A percentile compares a stretch with the other conserved stretches of the same genome.
Evolutionary conservation across 768 basidiomycete genomes (phyloP).

Genomic region (Tricholoma hemisulphureum): DNA sequence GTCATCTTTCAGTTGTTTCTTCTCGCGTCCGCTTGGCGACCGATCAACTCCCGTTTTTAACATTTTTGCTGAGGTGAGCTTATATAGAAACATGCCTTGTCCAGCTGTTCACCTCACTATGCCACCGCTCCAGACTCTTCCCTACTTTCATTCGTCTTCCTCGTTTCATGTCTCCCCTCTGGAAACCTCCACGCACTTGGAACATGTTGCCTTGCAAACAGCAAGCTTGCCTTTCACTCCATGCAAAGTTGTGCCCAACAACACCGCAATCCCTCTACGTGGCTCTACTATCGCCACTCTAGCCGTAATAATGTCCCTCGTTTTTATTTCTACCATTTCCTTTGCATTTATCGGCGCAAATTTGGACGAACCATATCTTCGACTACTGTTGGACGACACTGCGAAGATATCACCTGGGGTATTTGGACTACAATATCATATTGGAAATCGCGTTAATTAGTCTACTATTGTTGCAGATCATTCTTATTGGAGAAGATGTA

Average conservation of each 20-base stretch:
- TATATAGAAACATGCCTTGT: too few species aligned
- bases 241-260: slow-evolving; percentile 8
- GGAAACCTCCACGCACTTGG: slow-evolving; percentile 13
- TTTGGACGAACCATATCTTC: slow-evolving; percentile 42
- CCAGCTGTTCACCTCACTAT: slow-evolving; percentile 5
- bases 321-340: slow-evolving; percentile 49
- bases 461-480: slow-evolving; percentile 35
- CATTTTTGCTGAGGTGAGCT: slow-evolving; percentile 2
- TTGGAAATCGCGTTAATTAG: slow-evolving; percentile 3
- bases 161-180: slow-evolving; percentile 42
- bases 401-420: slow-evolving; percentile 47
- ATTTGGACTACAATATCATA: slow-evolving; percentile 13
- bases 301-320: slow-evolving; percentile 42
- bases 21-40: neutral
- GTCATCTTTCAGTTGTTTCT: neutral
- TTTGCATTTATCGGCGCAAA: slow-evolving; percentile 47
- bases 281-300: slow-evolving; percentile 34
- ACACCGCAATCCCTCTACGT: slow-evolving; percentile 26
- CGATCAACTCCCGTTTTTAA: neutral
- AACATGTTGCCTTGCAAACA: slow-evolving; percentile 16
- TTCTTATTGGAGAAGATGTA: slow-evolving; percentile 55
- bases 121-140: slow-evolving; percentile 30
- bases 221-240: neutral
- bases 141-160: slow-evolving; percentile 35
- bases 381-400: slow-evolving; percentile 37